Evolutionary conservation across 2,329 filamentous ascomycete species (phyloP).

Genomic region (Helminthosporium solani): DNA sequence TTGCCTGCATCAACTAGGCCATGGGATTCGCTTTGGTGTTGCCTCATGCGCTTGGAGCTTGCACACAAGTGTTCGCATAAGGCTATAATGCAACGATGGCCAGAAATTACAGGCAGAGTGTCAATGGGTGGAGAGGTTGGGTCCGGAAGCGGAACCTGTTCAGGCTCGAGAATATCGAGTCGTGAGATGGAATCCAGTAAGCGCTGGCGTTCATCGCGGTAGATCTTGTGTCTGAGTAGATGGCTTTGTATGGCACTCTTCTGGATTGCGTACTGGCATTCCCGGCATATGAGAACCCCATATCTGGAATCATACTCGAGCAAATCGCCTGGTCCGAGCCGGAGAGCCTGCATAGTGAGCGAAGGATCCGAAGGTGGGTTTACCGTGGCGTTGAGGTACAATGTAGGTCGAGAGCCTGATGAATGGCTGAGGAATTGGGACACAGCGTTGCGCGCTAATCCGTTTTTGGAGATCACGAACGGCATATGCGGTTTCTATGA

Average conservation of each 20-base stretch:
- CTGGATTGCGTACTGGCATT: conserved; percentile 43
- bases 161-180: conserved; percentile 33
- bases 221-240: conserved; percentile 42
- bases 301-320: conserved; percentile 24
- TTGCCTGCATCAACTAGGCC: conserved; percentile 8
- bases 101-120: conserved; percentile 29
- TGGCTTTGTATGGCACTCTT: conserved; percentile 42
- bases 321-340: conserved; percentile 17
- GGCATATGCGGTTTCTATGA: conserved; percentile 17
- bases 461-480: conserved; percentile 7
- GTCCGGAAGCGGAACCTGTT: conserved; percentile 28
- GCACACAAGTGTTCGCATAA: conserved; percentile 35
- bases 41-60: conserved; percentile 40
- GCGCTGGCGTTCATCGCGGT: conserved; percentile 32
- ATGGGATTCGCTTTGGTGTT: conserved; percentile 35
- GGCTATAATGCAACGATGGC: conserved; percentile 28
- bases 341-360: conserved; percentile 6
- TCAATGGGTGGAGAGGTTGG: conserved; percentile 24
- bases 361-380: too few species aligned
- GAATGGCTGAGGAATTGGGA: too few species aligned
- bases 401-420: too few species aligned
- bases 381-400: too few species aligned
- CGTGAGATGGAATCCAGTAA: conserved; percentile 26
- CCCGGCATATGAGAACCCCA: conserved; percentile 38
- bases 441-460: background rate